Evolutionary conservation across 805 yeast species (phyloP).

Genomic region (Metschnikowia reukaufii): DNA sequence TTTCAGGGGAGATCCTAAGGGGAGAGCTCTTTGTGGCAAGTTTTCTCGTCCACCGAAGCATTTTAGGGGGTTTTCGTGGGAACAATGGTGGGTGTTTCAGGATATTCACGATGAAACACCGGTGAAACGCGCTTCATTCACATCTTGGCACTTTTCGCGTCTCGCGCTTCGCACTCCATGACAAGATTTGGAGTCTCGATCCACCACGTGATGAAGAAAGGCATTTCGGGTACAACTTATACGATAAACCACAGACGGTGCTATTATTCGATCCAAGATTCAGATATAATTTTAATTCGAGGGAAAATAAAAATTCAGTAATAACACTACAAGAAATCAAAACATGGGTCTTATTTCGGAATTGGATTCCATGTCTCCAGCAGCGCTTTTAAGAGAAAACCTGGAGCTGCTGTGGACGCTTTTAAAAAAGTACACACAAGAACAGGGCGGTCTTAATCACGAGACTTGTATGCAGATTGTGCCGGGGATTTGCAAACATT

Average conservation of each 20-base stretch:
- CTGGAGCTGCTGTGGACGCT: slow-evolving; percentile 6
- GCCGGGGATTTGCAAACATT: slow-evolving; percentile 2
- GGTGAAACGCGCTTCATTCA: background rate
- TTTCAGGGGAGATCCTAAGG: slow-evolving; percentile 46
- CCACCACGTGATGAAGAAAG: too few species aligned
- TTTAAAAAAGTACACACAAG: slow-evolving; percentile 1
- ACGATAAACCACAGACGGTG: too few species aligned
- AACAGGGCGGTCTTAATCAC: background rate
- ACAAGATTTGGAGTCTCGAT: too few species aligned
- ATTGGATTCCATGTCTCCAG: slow-evolving; percentile 1
- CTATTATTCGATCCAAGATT: too few species aligned
- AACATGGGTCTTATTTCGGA: slow-evolving; percentile 5
- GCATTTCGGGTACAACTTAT: too few species aligned
- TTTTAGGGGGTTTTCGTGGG: background rate
- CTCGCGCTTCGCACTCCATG: background rate
- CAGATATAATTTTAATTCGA: too few species aligned
- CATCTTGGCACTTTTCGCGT: background rate
- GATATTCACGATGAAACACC: background rate
- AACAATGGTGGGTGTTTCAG: background rate
- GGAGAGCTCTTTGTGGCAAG: slow-evolving; percentile 14
- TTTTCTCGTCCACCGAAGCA: background rate
- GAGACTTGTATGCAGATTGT: background rate
- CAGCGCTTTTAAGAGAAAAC: slow-evolving; percentile 5
- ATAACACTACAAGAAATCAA: background rate
- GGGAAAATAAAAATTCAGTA: too few species aligned